A percentile compares a stretch with the other conserved stretches of the same genome.
phyloP scores from a whole-genome alignment of 2,329 filamentous ascomycete species.

The Pseudocercospora fijiensis region DNA sequence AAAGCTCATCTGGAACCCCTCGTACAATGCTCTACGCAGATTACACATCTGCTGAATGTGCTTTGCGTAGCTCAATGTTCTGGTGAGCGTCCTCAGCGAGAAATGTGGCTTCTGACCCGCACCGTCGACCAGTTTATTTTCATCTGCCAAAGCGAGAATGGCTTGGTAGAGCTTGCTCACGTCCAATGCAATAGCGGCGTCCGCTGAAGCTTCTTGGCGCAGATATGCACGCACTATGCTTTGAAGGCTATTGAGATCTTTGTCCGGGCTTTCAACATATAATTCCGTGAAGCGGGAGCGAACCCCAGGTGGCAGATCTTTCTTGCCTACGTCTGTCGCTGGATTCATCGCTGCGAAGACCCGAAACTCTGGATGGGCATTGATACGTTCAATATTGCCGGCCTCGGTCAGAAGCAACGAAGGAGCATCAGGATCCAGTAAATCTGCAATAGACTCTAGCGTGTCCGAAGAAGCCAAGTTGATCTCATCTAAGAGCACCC shows the following conservation, averaged over 20 bases:
- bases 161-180: slow-evolving; percentile 85
- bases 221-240: slow-evolving; percentile 88
- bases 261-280: slow-evolving; percentile 88
- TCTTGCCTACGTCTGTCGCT: slow-evolving; percentile 94
- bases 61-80: slow-evolving; percentile 82
- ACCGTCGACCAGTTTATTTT: slow-evolving; percentile 86
- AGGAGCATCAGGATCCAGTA: slow-evolving; percentile 72
- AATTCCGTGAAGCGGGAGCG: slow-evolving; percentile 93
- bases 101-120: slow-evolving; percentile 96
- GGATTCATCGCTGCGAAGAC: slow-evolving; percentile 99
- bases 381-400: slow-evolving; percentile 84
- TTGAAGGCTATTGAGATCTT: slow-evolving; percentile 79
- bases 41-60: slow-evolving; percentile 83
- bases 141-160: slow-evolving; percentile 75
- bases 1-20: slow-evolving; percentile 98
- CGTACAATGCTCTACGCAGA: slow-evolving; percentile 79
- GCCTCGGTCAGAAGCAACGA: slow-evolving; percentile 90
- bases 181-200: slow-evolving; percentile 72
- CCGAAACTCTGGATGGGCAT: slow-evolving; percentile 87
- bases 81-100: slow-evolving; percentile 88
- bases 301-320: slow-evolving; percentile 84
- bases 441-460: slow-evolving; percentile 85
- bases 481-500: slow-evolving; percentile 95
- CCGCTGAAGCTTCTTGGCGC: slow-evolving; percentile 64
- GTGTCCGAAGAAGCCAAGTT: slow-evolving; percentile 95